Base-by-base conservation (phyloP, 805 yeast genomes). In the Sugiyamaella valdiviana region DNA sequence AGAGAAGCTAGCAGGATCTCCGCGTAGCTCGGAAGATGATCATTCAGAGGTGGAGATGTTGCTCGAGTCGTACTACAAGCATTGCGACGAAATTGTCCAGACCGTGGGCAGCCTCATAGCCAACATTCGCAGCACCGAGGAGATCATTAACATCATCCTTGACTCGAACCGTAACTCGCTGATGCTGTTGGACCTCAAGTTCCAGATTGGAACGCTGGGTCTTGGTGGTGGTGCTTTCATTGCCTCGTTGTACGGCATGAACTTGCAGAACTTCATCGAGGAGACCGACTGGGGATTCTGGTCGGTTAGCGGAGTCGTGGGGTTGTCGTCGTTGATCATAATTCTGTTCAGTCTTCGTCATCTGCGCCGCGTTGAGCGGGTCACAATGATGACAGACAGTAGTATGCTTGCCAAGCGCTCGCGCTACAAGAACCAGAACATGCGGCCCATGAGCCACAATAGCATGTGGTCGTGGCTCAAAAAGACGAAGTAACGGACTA, bases 201-300 rank as follows among this genome's bases (percentile, higher is more conserved):
- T 88, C 63, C 82, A 93, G 44, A 80, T 88, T 21, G 93, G 95
- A 0, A 73, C 95, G 49, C 69, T 93, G 32, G 83, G 95, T 2
- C 70, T 90, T 59, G 95, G 95, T 1, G 77, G 82, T 14, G 83
- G 93, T 1, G 70, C 95, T 41, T 86, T 85, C 55, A 63, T 87
- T 14, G 93, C 95, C 1, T 84, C 96, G 0, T 70, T 88, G 9
- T 93, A 90, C 65, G 99, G 99, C 32, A 93, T 93, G 99, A 93
- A 93, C 66, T 70, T 93, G 63, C 87, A 85, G 60, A 93, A 91
- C 66, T 89, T 85, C 61, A 82, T 93, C 19, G 99, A 93, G 63
- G 95, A 89, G 49, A 70, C 80, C 1, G 75, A 77, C 48, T 74
- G 75, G 54, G 96, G 96, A 26, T 85, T 88, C 61, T 62, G 64